Evolutionary conservation across 2,329 filamentous ascomycete species (phyloP), one percentile per base, ranked within the genome.

Genomic region (Dryadomyces quercus-mongolicae): DNA sequence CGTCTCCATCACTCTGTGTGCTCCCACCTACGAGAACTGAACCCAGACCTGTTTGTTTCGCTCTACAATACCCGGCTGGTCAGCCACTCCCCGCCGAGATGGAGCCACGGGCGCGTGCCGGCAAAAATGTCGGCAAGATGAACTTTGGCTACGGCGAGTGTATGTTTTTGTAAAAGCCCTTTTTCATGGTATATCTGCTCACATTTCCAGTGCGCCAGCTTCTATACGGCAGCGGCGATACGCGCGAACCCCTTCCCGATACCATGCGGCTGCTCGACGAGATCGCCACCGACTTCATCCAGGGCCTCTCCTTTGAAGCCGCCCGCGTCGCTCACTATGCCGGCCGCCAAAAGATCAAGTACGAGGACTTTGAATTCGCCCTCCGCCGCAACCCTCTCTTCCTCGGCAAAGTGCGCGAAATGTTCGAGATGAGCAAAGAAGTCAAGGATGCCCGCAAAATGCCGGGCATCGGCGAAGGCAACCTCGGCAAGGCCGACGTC

Each of bases 351-450:
- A 98, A 98, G 72, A 90, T 98, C 71, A 98, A 98, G 69, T 88
- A 95, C 64, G 92, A 96, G 64, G 93, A 98, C 70, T 95, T 98
- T 72, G 90, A 94, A 65, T 98, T 95, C 70, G 89, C 90, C 43
- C 81, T 97, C 61, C 81, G 93, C 36, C 82, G 86, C 59, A 94
- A 97, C 64, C 84, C 87, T 9, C 75, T 80, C 56, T 94, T 95
- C 66, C 75, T 97, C 46, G 93, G 93, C 50, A 84, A 92, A 63
- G 90, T 97, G 54, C 83, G 88, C 66, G 90, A 95, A 71, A 81
- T 95, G 64, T 79, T 95, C 60, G 86, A 88, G 69, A 91, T 92
- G 75, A 89, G 94, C 62, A 84, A 84, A 65, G 84, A 90, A 65
- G 82, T 97, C 58, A 93, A 93, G 67, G 81, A 86, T 63, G 86